Evolutionary conservation across 106 monocot genomes (phyloP), one percentile per base, ranked within the genome.

Genomic region (Cymbidium sinense): DNA sequence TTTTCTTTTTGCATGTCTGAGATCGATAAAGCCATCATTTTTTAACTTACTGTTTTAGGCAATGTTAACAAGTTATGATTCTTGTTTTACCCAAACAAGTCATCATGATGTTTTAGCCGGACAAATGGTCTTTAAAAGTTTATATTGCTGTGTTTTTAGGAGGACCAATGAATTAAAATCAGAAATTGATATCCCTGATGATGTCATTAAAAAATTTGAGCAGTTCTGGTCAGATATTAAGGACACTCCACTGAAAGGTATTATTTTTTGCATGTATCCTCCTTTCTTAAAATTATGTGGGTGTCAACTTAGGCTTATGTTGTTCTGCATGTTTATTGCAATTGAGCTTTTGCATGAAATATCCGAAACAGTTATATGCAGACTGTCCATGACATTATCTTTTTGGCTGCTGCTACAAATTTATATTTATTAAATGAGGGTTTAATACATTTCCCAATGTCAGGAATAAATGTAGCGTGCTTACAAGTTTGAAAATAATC

Each of bases 121-220:
- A 7, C 23, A 30, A 31, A 12, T 30, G 30, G 27, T 65, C 65
- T 65, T 8, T 30, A 30, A 65, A 10, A 65, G 33, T 19, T 70
- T 36, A 70, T 73, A 18, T 73, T 73, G 18, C 13, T 0, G 2
- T 43, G 7, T 44, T 74, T 34, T 43, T 75, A 99, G 99, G 89
- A 95, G 89, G 86, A 92, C 87, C 65, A 99, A 95, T 85, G 90
- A 99, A 80, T 73, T 99, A 50, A 99, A 93, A 51, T 87, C 87
- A 74, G 99, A 92, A 75, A 87, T 93, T 67, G 89, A 92, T 81
- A 88, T 95, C 10, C 89, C 99, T 65, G 79, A 86, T 85, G 99
- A 92, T 70, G 58, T 90, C 55, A 84, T 91, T 37, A 86, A 86
- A 44, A 87, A 83, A 76, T 95, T 99, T 82, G 84, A 95, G 76